Base-by-base conservation (phyloP, 768 basidiomycete species). In the Flagelloscypha sp. region DNA sequence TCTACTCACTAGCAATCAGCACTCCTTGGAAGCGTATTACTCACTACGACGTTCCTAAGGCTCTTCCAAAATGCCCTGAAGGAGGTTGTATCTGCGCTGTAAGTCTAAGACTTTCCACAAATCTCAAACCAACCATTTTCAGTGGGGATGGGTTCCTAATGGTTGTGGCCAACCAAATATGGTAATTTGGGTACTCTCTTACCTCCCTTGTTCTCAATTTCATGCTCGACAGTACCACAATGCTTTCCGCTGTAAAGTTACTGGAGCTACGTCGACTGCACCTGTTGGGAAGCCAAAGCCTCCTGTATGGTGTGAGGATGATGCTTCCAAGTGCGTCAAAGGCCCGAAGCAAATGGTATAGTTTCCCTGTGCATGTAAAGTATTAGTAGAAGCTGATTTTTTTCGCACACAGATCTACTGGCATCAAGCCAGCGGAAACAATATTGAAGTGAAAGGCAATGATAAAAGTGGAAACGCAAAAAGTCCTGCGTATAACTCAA, bases 301-400 rank as follows among this genome's bases (percentile, higher is more conserved):
- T 8, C 59, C 72, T 2, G 61, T 65, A 3, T 75, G 72, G 72
- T 75, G 73, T 45, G 65, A 75, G 45, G 62, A 58, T 27, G 55
- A 74, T 36, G 50, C 54, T 4, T 46, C 45, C 7, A 55, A 47
- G 16, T 75, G 73, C 43, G 54, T 55, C 15, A 55, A 62, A 42
- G 73, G 72, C 27, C 57, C 73, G 3, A 74, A 74, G 44, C 72
- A 75, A 57, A 67, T 74, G 66, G n/a, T n/a, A n/a, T n/a, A n/a
- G n/a, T n/a, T n/a, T n/a, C n/a, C n/a, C n/a, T n/a, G n/a, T n/a
- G n/a, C n/a, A n/a, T n/a, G n/a, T n/a, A n/a, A n/a, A n/a, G n/a
- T n/a, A n/a, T n/a, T n/a, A n/a, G n/a, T n/a, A n/a, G n/a, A n/a
- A n/a, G n/a, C n/a, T n/a, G n/a, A n/a, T n/a, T n/a, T n/a, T n/a